Evolutionary conservation across 805 yeast species (phyloP).

Genomic region (Vanderwaltozyma yarrowii): DNA sequence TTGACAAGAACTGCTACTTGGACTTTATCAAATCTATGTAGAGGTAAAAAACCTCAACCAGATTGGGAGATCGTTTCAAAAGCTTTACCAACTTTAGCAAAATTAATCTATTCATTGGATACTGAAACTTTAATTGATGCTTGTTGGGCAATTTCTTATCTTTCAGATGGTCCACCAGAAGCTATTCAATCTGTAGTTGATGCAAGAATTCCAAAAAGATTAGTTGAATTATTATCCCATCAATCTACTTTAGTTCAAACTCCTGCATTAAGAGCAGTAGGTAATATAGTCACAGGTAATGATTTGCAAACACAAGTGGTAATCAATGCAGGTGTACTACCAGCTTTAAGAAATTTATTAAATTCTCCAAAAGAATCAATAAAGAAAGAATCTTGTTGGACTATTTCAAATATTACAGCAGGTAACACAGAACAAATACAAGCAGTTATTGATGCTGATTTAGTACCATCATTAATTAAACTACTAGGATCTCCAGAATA

Average conservation of each 20-base stretch:
- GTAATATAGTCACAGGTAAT: slow-evolving; percentile 95
- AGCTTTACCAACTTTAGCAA: slow-evolving; percentile 86
- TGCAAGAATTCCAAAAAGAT: slow-evolving; percentile 87
- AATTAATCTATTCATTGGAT: slow-evolving; percentile 82
- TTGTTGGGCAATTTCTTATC: slow-evolving; percentile 95
- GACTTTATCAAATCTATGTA: slow-evolving; percentile 92
- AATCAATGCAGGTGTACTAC: slow-evolving; percentile 83
- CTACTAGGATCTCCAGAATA: slow-evolving; percentile 77
- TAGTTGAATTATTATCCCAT: slow-evolving; percentile 83
- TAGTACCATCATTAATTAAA: slow-evolving; percentile 84
- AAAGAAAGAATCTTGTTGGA: slow-evolving; percentile 98
- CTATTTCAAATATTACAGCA: slow-evolving; percentile 94
- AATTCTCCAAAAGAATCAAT: slow-evolving; percentile 82
- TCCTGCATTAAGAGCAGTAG: slow-evolving; percentile 94
- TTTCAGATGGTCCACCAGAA: slow-evolving; percentile 85
- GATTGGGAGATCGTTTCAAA: slow-evolving; percentile 82
- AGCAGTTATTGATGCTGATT: slow-evolving; percentile 89
- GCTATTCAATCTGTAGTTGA: slow-evolving; percentile 96
- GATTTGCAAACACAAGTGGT: slow-evolving; percentile 93
- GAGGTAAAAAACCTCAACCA: slow-evolving; percentile 95
- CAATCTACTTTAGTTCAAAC: slow-evolving; percentile 84
- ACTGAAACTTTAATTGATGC: slow-evolving; percentile 93
- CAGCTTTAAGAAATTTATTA: slow-evolving; percentile 72
- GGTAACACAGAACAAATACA: slow-evolving; percentile 94
- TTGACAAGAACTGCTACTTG: slow-evolving; percentile 94